Evolutionary conservation across 2,329 filamentous ascomycete genomes (phyloP).

Genomic region (Trichoderma arundinaceum): DNA sequence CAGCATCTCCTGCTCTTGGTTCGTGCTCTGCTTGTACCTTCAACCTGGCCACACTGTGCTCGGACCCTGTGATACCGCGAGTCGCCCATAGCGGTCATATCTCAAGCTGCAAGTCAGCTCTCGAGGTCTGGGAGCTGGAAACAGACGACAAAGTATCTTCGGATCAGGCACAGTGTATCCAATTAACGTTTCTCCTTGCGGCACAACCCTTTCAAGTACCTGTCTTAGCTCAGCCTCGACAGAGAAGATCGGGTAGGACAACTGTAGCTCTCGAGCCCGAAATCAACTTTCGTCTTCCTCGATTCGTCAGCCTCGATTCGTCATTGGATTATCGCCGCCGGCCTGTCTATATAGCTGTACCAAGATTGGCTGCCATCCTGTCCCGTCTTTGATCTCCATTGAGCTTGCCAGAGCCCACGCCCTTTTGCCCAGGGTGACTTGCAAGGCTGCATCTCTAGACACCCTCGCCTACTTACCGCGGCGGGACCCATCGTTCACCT

Average conservation of each 20-base stretch:
- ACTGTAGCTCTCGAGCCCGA: constrained; percentile 20
- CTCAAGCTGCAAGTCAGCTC: constrained; percentile 11
- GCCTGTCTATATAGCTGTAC: constrained; percentile 16
- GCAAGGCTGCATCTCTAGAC: constrained; percentile 26
- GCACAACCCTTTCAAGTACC: neutral
- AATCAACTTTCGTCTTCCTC: constrained; percentile 2
- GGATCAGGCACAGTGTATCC: constrained; percentile 2
- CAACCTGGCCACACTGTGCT: constrained; percentile 16
- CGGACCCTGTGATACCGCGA: constrained; percentile 23
- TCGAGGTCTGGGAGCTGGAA: neutral
- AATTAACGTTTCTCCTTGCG: neutral
- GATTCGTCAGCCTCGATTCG: neutral
- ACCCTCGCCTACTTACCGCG: constrained; percentile 19
- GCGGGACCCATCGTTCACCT: constrained; percentile 4
- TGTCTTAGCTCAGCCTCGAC: neutral
- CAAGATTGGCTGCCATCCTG: constrained; percentile 11
- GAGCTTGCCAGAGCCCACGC: constrained; percentile 1
- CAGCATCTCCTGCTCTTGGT: constrained; percentile 7
- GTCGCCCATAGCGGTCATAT: constrained; percentile 6
- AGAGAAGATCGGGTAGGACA: constrained; percentile 16
- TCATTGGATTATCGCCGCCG: constrained; percentile 4
- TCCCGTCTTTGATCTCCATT: neutral
- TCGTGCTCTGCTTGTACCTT: constrained; percentile 25
- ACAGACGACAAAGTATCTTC: neutral
- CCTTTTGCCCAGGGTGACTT: neutral